Base-by-base conservation (phyloP, 2,329 filamentous ascomycete species). In the Colletotrichum kahawae region DNA sequence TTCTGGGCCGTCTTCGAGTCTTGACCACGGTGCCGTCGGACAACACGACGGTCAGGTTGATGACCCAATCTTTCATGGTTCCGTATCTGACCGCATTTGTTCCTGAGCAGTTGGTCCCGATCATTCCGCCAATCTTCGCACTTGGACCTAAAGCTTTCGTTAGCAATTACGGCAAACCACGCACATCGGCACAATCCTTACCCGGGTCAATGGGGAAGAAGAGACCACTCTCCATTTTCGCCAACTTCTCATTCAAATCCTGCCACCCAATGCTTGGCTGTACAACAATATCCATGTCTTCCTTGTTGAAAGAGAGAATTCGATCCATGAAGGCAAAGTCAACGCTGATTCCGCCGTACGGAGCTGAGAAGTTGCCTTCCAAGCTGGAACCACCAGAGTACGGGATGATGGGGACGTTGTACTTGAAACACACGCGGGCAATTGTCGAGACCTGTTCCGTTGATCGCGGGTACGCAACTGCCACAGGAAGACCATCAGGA, bases 211-310 rank as follows among this genome's bases (percentile, higher is more conserved):
- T 93, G 1, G 96, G 96, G 82, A 98, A 97, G 85, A 98, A 98
- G 2, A 98, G 90, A 0, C 95, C 95, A 5, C 91, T 93, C 51
- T 91, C 88, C 83, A 93, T 91, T 80, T 94, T 92, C 64, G 92
- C 88, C 60, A 93, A 82, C 79, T 91, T 85, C 77, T 93, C 92
- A 80, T 98, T 98, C 73, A 98, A 86, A 67, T 94, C 92, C 90
- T 97, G 95, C 95, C 95, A 98, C n/a, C 94, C 93, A 12, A 98
- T 93, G 8, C 94, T 94, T 4, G 96, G 96, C 82, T 98, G 96
- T 4, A 98, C 95, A 6, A 98, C 94, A 65, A 98, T 89, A 79
- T 98, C 96, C 94, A 98, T 95, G 82, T 98, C 96, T 5, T 95
- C 93, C 78, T 94, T 93, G 82, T 98, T 94, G 71, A 98, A 88